Conservation (phyloP, 176 grass and related monocot species). For the Zoysia pacifica region DNA sequence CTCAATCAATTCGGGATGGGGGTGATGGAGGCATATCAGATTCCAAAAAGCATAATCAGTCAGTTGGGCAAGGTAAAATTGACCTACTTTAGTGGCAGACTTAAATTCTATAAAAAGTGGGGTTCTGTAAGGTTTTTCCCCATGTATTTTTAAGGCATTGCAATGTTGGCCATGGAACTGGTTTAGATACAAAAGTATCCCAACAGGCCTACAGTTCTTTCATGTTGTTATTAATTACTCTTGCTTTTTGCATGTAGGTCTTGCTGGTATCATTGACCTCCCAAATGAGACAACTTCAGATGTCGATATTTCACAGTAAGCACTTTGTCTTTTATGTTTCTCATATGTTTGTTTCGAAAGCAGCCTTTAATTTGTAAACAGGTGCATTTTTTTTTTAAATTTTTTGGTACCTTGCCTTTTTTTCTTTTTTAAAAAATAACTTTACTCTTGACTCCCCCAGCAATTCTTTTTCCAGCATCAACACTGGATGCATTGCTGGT, state of each 20-base stretch:
- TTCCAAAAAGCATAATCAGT: constrained; percentile 37
- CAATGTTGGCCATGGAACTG: background rate
- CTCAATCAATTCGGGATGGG: constrained; percentile 47
- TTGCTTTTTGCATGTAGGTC: constrained; percentile 38
- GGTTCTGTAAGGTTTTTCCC: constrained; percentile 3
- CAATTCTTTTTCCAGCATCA: background rate
- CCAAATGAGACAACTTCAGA: constrained; percentile 42
- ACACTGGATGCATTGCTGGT: background rate
- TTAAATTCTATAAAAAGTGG: background rate
- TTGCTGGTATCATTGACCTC: constrained; percentile 55
- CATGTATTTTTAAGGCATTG: background rate
- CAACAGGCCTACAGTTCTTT: background rate
- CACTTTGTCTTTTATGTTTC: constrained; percentile 6
- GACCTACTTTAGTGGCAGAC: background rate
- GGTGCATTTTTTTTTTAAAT: background rate
- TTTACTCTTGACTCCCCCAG: background rate
- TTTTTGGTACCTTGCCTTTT: background rate
- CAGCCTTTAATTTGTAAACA: no score
- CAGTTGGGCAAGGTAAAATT: constrained; percentile 45
- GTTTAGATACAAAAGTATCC: constrained; percentile 7
- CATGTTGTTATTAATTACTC: background rate
- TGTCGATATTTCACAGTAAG: constrained; percentile 61
- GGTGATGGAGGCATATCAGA: constrained; percentile 48
- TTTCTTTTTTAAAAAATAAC: background rate
- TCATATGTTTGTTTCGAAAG: background rate